A percentile compares a stretch with the other conserved stretches of the same genome.
Evolutionary conservation across 75 land plant species (phyloP).

Genomic region (Pinus tabuliformis): DNA sequence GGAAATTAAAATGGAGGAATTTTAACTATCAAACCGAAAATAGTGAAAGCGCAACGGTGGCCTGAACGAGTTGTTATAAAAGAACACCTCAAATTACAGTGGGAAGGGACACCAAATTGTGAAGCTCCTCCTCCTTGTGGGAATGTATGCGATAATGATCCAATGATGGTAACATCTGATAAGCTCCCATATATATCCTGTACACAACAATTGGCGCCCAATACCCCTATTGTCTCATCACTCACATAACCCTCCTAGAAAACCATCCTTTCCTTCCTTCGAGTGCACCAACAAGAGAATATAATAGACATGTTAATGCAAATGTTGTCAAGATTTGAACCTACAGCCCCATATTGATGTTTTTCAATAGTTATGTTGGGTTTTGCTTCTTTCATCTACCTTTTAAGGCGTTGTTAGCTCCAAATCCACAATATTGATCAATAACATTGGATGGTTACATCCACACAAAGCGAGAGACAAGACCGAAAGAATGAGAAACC

Average conservation of each 20-base stretch:
- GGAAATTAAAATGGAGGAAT: neutral
- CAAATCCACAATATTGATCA: too few species aligned
- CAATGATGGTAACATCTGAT: conserved; percentile 61
- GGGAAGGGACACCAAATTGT: conserved; percentile 55
- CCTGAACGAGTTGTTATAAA: conserved; percentile 80
- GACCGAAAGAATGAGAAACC: too few species aligned
- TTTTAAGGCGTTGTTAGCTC: too few species aligned
- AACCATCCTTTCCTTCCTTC: conserved; percentile 36
- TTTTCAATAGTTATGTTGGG: too few species aligned
- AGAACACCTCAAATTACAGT: conserved; percentile 78
- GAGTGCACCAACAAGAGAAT: too few species aligned
- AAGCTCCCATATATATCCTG: conserved; percentile 82
- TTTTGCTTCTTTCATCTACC: too few species aligned
- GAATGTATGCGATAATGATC: conserved; percentile 80
- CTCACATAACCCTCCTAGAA: conserved; percentile 72
- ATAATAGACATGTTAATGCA: too few species aligned
- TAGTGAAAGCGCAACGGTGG: conserved; percentile 56
- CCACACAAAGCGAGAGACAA: too few species aligned
- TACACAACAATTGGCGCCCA: conserved; percentile 84
- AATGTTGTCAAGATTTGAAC: too few species aligned
- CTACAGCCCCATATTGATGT: too few species aligned
- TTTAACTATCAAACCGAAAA: conserved; percentile 38
- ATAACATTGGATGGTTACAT: too few species aligned
- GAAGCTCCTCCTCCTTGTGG: conserved; percentile 64
- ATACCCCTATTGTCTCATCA: conserved; percentile 82